Evolutionary conservation across 345 rosid species (phyloP).

Genomic region (Arabis hirsuta): DNA sequence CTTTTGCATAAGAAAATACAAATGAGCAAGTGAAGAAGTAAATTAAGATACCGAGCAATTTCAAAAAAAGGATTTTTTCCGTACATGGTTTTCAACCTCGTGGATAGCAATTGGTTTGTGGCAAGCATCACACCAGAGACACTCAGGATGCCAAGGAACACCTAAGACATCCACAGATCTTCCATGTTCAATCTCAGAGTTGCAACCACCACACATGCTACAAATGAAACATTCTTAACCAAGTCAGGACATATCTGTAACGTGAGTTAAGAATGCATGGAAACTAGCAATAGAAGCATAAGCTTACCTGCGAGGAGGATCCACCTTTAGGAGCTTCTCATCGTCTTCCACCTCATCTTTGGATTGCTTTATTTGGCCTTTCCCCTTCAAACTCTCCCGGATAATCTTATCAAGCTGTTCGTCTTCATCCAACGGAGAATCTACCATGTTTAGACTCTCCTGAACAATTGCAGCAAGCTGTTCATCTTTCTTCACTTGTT

Average conservation of each 20-base stretch:
- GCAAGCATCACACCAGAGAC: slow-evolving; percentile 73
- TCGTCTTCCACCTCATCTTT: slow-evolving; percentile 9
- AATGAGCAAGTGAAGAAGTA: neutral
- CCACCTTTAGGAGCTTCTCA: slow-evolving; percentile 5
- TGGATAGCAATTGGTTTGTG: slow-evolving; percentile 59
- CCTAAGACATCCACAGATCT: slow-evolving; percentile 74
- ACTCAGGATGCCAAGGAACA: slow-evolving; percentile 69
- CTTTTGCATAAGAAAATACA: neutral
- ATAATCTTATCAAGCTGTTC: slow-evolving; percentile 17
- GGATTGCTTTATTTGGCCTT: neutral
- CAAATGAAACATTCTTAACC: slow-evolving; percentile 23
- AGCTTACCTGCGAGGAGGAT: slow-evolving; percentile 38
- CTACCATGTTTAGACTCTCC: slow-evolving; percentile 56
- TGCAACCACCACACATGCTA: slow-evolving; percentile 78
- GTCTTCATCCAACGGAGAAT: slow-evolving; percentile 45
- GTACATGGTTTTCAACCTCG: slow-evolving; percentile 51
- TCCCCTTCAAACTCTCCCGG: slow-evolving; percentile 30
- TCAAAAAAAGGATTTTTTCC: neutral
- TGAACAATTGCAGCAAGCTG: slow-evolving; percentile 67
- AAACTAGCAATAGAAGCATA: slow-evolving; percentile 12
- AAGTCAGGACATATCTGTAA: neutral
- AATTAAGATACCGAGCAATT: neutral
- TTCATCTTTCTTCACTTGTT: slow-evolving; percentile 75
- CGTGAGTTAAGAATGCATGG: neutral
- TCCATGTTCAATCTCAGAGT: slow-evolving; percentile 56